phyloP scores from a whole-genome alignment of 2,329 filamentous ascomycete genomes.

The Ceratocystis albifundus region DNA sequence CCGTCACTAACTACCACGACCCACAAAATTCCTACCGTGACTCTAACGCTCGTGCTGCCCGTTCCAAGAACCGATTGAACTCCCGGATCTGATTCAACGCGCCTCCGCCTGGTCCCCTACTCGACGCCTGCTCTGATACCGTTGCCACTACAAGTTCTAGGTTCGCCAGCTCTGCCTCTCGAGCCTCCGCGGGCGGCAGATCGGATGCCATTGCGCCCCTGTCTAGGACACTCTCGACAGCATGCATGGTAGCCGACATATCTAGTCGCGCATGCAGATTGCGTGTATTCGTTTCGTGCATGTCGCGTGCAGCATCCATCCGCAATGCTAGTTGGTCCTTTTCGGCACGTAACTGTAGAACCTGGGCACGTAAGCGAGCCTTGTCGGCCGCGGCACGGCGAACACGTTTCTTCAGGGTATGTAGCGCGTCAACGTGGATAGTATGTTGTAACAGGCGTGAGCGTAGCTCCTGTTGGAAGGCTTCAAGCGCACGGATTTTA shows the following conservation, averaged over 20 bases:
- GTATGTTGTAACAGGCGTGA: constrained; percentile 48
- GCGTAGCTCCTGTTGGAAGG: constrained; percentile 47
- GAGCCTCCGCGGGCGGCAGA: constrained; percentile 32
- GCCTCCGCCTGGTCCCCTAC: constrained; percentile 39
- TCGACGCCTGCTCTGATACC: constrained; percentile 44
- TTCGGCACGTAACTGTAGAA: constrained; percentile 48
- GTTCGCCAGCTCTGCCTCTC: constrained; percentile 44
- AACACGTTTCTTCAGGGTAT: constrained; percentile 47
- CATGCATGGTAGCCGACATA: constrained; percentile 48
- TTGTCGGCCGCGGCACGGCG: constrained; percentile 47
- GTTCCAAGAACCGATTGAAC: constrained; percentile 54
- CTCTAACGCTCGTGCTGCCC: constrained; percentile 47
- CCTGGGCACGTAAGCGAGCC: constrained; percentile 45
- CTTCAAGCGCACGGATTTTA: constrained; percentile 46
- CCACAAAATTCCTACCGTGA: constrained; percentile 28
- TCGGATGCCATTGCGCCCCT: constrained; percentile 40
- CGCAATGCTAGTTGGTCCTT: constrained; percentile 50
- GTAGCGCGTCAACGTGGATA: constrained; percentile 48
- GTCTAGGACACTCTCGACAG: constrained; percentile 48
- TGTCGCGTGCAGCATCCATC: constrained; percentile 51
- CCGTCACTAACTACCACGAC: neutral
- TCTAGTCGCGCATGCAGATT: constrained; percentile 36
- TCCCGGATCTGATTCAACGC: constrained; percentile 45
- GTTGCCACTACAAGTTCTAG: constrained; percentile 47
- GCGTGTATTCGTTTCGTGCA: constrained; percentile 43